Evolutionary conservation across 1,139 yeast species (phyloP).

Genomic region (Pichia sp.): DNA sequence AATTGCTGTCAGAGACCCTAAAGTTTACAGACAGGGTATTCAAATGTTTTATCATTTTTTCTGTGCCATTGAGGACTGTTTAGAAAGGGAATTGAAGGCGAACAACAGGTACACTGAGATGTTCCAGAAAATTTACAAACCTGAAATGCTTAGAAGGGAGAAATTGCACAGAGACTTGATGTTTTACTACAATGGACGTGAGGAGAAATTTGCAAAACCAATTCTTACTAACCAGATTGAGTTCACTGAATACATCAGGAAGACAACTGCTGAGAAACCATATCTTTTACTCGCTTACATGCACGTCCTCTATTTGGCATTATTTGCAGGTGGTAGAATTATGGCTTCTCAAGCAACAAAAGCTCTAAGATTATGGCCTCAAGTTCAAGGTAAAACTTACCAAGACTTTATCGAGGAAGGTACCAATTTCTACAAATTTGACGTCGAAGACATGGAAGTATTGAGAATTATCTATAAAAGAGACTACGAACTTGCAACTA

Average conservation of each 20-base stretch:
- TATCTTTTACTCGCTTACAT: constrained; percentile 72
- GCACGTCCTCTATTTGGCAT: constrained; percentile 78
- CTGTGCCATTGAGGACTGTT: constrained; percentile 53
- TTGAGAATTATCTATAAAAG: constrained; percentile 63
- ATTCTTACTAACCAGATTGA: constrained; percentile 54
- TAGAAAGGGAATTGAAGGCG: constrained; percentile 41
- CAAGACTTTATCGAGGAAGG: constrained; percentile 57
- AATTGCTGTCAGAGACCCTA: constrained; percentile 66
- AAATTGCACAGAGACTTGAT: constrained; percentile 55
- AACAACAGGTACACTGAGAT: constrained; percentile 38
- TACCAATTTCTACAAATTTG: constrained; percentile 66
- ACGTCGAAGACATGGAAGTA: constrained; percentile 59
- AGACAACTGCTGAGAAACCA: constrained; percentile 53
- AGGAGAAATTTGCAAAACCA: constrained; percentile 49
- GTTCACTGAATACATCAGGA: constrained; percentile 53
- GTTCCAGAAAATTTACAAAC: constrained; percentile 55
- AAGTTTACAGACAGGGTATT: constrained; percentile 73
- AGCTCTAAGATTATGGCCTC: constrained; percentile 70
- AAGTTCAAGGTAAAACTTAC: constrained; percentile 53
- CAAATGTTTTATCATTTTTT: constrained; percentile 74
- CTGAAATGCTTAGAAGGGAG: constrained; percentile 58
- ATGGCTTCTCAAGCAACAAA: constrained; percentile 60
- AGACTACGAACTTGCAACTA: constrained; percentile 69
- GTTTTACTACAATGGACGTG: constrained; percentile 54
- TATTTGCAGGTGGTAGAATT: constrained; percentile 80